Evolutionary conservation across 2,329 filamentous ascomycete species (phyloP).

Genomic region (Colletotrichum sp.): DNA sequence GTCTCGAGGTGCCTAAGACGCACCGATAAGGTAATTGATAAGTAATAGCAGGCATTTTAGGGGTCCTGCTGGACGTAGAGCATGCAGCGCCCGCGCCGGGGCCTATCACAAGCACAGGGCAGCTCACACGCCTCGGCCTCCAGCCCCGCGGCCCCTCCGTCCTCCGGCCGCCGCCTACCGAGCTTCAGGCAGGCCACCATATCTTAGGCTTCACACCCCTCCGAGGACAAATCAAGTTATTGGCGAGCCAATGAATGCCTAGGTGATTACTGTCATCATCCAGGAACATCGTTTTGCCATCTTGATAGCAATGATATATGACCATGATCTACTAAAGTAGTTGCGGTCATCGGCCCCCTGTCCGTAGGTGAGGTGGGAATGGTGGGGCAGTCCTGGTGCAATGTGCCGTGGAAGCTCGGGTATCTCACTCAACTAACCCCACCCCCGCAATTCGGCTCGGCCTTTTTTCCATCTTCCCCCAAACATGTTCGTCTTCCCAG

Average conservation of each 20-base stretch:
- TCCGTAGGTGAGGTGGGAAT: not conserved
- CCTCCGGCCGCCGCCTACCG: not conserved
- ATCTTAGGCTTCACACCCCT: not conserved
- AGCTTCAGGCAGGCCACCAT: not conserved
- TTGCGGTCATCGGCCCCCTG: not conserved
- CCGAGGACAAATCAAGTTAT: not conserved
- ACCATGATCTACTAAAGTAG: not conserved
- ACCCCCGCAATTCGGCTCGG: conserved; percentile 20
- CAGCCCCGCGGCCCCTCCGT: not conserved
- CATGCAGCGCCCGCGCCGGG: not conserved
- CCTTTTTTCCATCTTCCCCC: not conserved
- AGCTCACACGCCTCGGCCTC: not conserved
- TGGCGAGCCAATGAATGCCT: not conserved
- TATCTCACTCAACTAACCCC: not conserved
- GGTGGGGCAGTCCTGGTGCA: not conserved
- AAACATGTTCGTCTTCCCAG: not conserved
- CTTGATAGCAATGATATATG: not conserved
- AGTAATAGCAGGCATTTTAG: not conserved
- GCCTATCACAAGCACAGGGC: not conserved
- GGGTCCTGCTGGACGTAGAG: not conserved
- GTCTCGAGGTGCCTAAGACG: not conserved
- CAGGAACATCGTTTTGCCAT: not conserved
- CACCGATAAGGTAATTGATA: not conserved
- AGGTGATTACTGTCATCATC: not conserved
- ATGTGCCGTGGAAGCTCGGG: not conserved